phyloP scores from a whole-genome alignment of 2,329 filamentous ascomycete genomes.

The Basipetospora chlamydospora region DNA sequence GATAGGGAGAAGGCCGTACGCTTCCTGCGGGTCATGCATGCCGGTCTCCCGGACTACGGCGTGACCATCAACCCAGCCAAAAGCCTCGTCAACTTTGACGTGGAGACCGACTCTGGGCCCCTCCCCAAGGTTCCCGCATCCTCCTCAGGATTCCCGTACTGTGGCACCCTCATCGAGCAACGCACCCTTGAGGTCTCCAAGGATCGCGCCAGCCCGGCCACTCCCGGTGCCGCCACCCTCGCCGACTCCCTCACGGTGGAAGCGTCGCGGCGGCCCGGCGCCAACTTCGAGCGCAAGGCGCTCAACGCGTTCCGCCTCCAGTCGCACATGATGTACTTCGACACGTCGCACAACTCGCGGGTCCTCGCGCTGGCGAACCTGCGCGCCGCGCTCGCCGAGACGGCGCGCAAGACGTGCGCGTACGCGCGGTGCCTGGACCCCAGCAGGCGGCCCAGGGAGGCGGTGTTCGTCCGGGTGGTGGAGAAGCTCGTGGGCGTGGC shows the following conservation, averaged over 20 bases:
- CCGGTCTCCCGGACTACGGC: slow-evolving; percentile 65
- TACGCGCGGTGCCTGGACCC: slow-evolving; percentile 44
- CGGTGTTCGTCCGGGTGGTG: slow-evolving; percentile 48
- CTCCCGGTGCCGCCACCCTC: slow-evolving; percentile 19
- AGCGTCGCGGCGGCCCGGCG: slow-evolving; percentile 54
- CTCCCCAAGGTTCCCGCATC: slow-evolving; percentile 30
- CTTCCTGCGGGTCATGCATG: slow-evolving; percentile 72
- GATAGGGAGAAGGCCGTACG: slow-evolving; percentile 47
- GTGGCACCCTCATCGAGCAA: slow-evolving; percentile 65
- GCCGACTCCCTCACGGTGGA: slow-evolving; percentile 70
- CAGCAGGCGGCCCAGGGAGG: slow-evolving; percentile 37
- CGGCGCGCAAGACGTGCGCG: slow-evolving; percentile 60
- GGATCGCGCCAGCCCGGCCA: slow-evolving; percentile 28
- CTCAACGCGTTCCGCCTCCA: slow-evolving; percentile 71
- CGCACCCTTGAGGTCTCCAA: slow-evolving; percentile 52
- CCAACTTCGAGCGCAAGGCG: slow-evolving; percentile 66
- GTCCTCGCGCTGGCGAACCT: slow-evolving; percentile 60
- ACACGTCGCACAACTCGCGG: slow-evolving; percentile 61
- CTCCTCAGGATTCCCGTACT: slow-evolving; percentile 62
- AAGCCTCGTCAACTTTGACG: slow-evolving; percentile 71
- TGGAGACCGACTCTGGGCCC: slow-evolving; percentile 35
- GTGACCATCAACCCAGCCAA: slow-evolving; percentile 64
- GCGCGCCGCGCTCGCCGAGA: slow-evolving; percentile 58
- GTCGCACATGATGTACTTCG: slow-evolving; percentile 70
- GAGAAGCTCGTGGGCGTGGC: slow-evolving; percentile 48